Conservation (phyloP, 2,329 filamentous ascomycete genomes). For the Fusarium odoratissimum region DNA sequence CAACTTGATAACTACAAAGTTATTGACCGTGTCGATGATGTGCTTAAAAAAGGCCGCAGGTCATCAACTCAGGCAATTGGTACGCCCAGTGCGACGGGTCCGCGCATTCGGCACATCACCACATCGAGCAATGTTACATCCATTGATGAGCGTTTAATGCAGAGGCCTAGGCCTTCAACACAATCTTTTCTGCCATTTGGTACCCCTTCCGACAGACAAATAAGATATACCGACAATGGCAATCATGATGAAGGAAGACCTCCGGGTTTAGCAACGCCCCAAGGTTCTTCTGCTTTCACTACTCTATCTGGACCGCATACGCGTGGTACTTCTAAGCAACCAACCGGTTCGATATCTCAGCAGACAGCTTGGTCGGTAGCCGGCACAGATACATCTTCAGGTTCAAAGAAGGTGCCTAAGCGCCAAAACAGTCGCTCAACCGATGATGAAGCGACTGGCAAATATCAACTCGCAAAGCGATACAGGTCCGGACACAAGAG, state of each 20-base stretch:
- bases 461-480: conserved; percentile 10
- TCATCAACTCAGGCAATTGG: conserved; percentile 11
- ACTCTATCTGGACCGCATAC: conserved; percentile 1
- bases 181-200: not conserved
- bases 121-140: conserved; percentile 1
- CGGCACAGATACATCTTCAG: conserved; percentile 7
- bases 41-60: conserved; percentile 8
- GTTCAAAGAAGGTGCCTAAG: conserved; percentile 24
- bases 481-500: not conserved
- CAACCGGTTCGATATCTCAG: not conserved
- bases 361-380: conserved; percentile 5
- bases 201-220: conserved; percentile 7
- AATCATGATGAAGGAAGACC: conserved; percentile 22
- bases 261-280: not conserved
- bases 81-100: not conserved
- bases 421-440: conserved; percentile 32
- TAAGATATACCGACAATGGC: conserved; percentile 4
- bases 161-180: not conserved
- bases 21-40: conserved; percentile 22
- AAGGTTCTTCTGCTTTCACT: not conserved
- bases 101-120: not conserved
- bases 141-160: conserved; percentile 2
- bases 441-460: conserved; percentile 21
- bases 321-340: conserved; percentile 1
- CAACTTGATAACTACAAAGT: conserved; percentile 16